Evolutionary conservation across 768 basidiomycete genomes (phyloP), one percentile per base, ranked within the genome.

Genomic region (Sutorius australiensis): DNA sequence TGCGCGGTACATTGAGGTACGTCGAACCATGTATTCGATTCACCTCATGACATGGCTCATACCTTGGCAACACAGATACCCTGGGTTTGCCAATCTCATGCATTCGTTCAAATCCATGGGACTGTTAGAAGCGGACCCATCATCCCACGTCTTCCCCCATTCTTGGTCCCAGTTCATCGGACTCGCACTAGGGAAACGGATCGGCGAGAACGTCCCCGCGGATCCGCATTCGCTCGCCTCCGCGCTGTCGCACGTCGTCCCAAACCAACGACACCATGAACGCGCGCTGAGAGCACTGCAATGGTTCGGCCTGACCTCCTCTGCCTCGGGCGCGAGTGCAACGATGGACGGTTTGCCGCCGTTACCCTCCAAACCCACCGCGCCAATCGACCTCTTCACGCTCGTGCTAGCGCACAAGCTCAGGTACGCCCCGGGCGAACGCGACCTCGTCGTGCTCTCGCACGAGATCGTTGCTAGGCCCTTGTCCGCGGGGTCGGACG

Each of bases 1-100:
- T 97, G 61, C 78, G 95, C 32, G 95, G 95, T 5, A 97, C 95
- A 0, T 67, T 97, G 41, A 80, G 94, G 85, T 87, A 55, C 45
- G 73, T 48, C 16, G 5, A 38, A 12, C 16, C 5, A 2, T 16
- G 24, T 46, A 1, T 6, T 5, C 27, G 27, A 43, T 13, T 4
- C 30, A 6, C 17, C 3, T 1, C 4, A 13, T 31, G 0, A 17
- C 16, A 16, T 5, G 6, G 12, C 27, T 17, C 34, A 40, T 11
- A 10, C 7, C 2, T 5, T 11, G 12, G 2, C 3, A 8, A 28
- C 12, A 48, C 61, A 91, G 92, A 65, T 95, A 97, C 67, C 86
- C 88, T 3, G 93, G 93, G 0, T 97, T 93, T 64, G 75, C 86
- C 2, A 69, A 74, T 3, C 68, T 92, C 17, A 83, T 97, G 78